Percentiles rank a stretch among this genome's conserved stretches.
Conservation (phyloP, 495 filamentous ascomycete genomes). For the Trichoderma erinaceum region DNA sequence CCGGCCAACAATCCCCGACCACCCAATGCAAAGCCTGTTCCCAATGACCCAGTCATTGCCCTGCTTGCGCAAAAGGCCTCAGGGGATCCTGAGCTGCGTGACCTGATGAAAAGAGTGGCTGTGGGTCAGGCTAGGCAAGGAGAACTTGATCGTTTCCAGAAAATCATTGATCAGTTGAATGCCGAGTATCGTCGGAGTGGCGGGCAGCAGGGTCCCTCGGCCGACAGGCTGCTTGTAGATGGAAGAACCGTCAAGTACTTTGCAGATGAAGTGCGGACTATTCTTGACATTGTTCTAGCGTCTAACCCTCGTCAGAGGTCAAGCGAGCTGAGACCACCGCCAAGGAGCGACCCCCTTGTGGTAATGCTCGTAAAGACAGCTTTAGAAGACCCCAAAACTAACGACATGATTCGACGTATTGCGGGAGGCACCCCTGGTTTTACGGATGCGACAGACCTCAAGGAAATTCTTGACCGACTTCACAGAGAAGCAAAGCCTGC, state of each 20-base stretch:
- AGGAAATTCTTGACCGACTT: constrained; percentile 34
- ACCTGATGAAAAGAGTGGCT: constrained; percentile 94
- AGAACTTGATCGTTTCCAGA: constrained; percentile 83
- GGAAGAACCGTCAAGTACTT: constrained; percentile 41
- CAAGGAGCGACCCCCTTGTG: constrained; percentile 37
- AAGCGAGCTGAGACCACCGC: constrained; percentile 33
- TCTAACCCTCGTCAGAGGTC: constrained; percentile 43
- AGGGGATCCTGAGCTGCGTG: constrained; percentile 79
- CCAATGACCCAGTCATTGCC: constrained; percentile 90
- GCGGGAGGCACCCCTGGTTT: constrained; percentile 35
- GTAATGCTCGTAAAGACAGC: constrained; percentile 39
- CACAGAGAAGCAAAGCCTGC: constrained; percentile 25
- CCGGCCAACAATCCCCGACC: background rate
- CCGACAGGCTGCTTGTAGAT: constrained; percentile 39
- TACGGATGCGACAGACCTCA: constrained; percentile 39
- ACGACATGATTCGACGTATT: constrained; percentile 37
- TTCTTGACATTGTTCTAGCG: constrained; percentile 39
- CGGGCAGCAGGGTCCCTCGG: constrained; percentile 34
- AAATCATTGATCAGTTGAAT: constrained; percentile 86
- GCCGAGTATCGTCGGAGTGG: constrained; percentile 43
- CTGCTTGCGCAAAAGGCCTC: constrained; percentile 83
- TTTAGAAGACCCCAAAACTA: constrained; percentile 33
- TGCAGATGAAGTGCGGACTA: constrained; percentile 42
- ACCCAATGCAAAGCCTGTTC: constrained; percentile 20
- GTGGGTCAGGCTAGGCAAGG: constrained; percentile 72